These are phyloP conservation scores for Abrus precatorius DNA, from an alignment of 306 rosid species.

Conservation along the genomic window DNA sequence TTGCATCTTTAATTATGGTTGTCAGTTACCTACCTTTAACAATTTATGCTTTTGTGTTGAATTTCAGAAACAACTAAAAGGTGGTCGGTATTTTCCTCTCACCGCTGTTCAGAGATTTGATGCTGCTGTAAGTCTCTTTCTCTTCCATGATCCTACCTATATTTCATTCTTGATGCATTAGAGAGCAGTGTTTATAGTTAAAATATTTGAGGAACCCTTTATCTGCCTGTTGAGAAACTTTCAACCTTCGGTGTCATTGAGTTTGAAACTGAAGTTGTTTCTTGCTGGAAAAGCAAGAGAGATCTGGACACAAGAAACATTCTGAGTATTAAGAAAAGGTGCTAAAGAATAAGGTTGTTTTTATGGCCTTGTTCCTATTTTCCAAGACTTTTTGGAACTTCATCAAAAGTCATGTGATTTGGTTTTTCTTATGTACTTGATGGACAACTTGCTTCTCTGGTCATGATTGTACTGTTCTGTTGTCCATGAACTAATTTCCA, in stretches of 20 bases:
- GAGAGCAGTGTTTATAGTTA: conserved; percentile 17
- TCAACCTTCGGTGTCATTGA: conserved; percentile 1
- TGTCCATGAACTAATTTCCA: conserved; percentile 10
- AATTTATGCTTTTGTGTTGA: conserved; percentile 46
- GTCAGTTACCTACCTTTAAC: conserved; percentile 7
- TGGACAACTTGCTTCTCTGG: conserved; percentile 24
- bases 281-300: conserved; percentile 6
- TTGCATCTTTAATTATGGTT: background rate
- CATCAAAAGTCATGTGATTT: background rate
- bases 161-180: conserved; percentile 30
- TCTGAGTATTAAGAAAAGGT: background rate
- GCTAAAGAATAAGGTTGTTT: background rate
- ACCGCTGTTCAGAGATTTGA: conserved; percentile 95
- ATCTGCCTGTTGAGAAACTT: conserved; percentile 27
- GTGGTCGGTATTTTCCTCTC: conserved; percentile 87
- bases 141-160: conserved; percentile 28
- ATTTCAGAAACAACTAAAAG: conserved; percentile 72
- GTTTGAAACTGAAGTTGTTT: conserved; percentile 31
- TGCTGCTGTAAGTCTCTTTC: conserved; percentile 78
- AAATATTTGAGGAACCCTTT: conserved; percentile 10
- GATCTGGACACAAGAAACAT: conserved; percentile 4
- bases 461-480: conserved; percentile 27
- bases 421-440: conserved; percentile 6
- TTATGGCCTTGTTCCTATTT: background rate
- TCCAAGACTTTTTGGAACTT: background rate